phyloP scores from a whole-genome alignment of 2,329 filamentous ascomycete species.

The Fusarium sororula region DNA sequence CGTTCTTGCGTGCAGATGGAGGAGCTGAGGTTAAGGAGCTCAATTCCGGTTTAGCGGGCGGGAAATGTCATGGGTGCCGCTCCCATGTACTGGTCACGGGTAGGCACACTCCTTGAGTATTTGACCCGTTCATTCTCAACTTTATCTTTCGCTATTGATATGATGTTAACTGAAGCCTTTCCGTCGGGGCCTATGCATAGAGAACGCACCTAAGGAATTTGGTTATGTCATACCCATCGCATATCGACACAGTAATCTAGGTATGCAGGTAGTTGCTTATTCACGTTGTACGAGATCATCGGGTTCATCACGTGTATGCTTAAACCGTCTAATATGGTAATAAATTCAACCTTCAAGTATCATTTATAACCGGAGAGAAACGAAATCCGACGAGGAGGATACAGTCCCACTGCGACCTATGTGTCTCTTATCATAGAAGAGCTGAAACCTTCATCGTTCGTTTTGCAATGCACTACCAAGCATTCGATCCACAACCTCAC shows the following conservation, averaged over 20 bases:
- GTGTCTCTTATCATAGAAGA: neutral
- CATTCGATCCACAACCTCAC: neutral
- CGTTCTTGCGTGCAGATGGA: constrained; percentile 7
- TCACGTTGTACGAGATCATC: neutral
- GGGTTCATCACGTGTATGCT: neutral
- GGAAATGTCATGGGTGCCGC: constrained; percentile 11
- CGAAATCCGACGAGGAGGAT: neutral
- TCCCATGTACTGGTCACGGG: constrained; percentile 8
- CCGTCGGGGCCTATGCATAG: too few species aligned
- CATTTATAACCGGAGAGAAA: neutral
- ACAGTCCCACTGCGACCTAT: neutral
- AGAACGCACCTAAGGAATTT: neutral
- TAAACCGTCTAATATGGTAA: neutral
- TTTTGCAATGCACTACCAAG: constrained; percentile 6
- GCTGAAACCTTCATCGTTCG: neutral
- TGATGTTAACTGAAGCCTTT: neutral
- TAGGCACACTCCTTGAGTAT: neutral
- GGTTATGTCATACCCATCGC: neutral
- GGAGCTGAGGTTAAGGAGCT: constrained; percentile 12
- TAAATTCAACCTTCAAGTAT: neutral
- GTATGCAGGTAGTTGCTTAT: neutral
- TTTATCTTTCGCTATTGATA: neutral
- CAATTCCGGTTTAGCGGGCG: constrained; percentile 25
- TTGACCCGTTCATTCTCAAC: neutral
- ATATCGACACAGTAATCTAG: neutral